Percentiles rank a stretch among this genome's conserved stretches.
Conservation (phyloP, 1,284 basidiomycete genomes). For the Crepidotus sp. region DNA sequence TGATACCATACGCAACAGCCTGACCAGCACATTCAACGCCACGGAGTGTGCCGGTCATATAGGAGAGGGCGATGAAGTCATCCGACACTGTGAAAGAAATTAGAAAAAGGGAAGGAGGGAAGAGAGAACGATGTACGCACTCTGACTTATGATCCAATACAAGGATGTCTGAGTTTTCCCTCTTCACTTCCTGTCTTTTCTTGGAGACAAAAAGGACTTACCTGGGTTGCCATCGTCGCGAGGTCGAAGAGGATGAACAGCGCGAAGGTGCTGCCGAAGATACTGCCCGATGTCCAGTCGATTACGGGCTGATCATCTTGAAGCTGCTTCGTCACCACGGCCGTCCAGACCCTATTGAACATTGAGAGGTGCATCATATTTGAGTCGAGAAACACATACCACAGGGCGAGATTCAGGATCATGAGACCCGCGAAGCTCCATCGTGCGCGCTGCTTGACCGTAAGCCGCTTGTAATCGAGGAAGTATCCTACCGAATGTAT, state of each 20-base stretch:
- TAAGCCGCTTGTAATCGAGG: conserved; percentile 24
- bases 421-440: conserved; percentile 25
- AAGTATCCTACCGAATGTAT: conserved; percentile 26
- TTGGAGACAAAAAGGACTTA: conserved; percentile 1
- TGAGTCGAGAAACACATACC: conserved; percentile 14
- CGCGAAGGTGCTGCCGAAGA: conserved; percentile 25
- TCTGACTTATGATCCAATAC: conserved; percentile 27
- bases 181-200: no score
- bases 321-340: conserved; percentile 27
- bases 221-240: conserved; percentile 28
- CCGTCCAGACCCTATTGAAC: conserved; percentile 24
- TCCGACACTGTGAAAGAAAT: conserved; percentile 23
- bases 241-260: conserved; percentile 27
- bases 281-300: conserved; percentile 26
- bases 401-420: conserved; percentile 25
- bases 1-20: conserved; percentile 28
- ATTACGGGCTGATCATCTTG: conserved; percentile 24
- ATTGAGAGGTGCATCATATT: background rate
- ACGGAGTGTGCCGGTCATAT: conserved; percentile 28
- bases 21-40: conserved; percentile 28
- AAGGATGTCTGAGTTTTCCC: conserved; percentile 25
- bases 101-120: background rate
- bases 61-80: conserved; percentile 27
- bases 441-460: conserved; percentile 26
- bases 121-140: conserved; percentile 16